phyloP scores from a whole-genome alignment of 768 basidiomycete genomes.

The Kwoniella dendrophila region DNA sequence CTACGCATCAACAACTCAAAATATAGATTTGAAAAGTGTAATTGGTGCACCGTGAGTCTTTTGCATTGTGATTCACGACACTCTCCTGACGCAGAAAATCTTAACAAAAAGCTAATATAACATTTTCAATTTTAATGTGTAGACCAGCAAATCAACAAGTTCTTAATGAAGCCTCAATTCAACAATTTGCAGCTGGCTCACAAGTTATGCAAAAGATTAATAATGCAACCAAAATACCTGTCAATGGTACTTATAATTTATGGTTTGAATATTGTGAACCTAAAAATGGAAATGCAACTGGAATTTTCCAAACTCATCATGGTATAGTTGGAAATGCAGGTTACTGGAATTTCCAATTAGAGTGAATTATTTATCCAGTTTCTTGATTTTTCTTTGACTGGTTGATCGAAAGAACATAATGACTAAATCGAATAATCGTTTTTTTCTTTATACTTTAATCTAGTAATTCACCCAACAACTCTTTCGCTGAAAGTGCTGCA shows the following conservation, averaged over 20 bases:
- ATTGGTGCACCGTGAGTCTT: constrained; percentile 37
- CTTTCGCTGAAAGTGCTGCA: constrained; percentile 40
- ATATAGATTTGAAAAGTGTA: constrained; percentile 32
- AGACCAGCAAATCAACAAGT: constrained; percentile 40
- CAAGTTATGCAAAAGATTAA: constrained; percentile 23
- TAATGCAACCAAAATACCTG: constrained; percentile 25
- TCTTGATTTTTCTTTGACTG: not conserved
- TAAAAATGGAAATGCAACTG: constrained; percentile 23
- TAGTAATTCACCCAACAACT: constrained; percentile 29
- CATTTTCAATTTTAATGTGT: not conserved
- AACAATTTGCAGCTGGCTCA: constrained; percentile 24
- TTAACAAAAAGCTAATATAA: not conserved
- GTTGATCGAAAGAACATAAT: too few relatives aligned
- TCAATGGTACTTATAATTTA: constrained; percentile 32
- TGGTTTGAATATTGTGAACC: constrained; percentile 45
- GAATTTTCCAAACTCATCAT: constrained; percentile 32
- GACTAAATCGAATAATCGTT: not conserved
- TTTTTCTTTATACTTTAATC: not conserved
- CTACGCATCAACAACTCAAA: constrained; percentile 26
- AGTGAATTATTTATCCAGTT: constrained; percentile 15
- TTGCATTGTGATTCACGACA: not conserved
- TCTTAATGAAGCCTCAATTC: constrained; percentile 19
- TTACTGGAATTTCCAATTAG: constrained; percentile 20
- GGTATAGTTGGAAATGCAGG: constrained; percentile 1
- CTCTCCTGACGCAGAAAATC: not conserved